Percentiles rank a stretch among this genome's conserved stretches.
Evolutionary conservation across 345 rosid genomes (phyloP).

Genomic region (Citrus mangshanensis): DNA sequence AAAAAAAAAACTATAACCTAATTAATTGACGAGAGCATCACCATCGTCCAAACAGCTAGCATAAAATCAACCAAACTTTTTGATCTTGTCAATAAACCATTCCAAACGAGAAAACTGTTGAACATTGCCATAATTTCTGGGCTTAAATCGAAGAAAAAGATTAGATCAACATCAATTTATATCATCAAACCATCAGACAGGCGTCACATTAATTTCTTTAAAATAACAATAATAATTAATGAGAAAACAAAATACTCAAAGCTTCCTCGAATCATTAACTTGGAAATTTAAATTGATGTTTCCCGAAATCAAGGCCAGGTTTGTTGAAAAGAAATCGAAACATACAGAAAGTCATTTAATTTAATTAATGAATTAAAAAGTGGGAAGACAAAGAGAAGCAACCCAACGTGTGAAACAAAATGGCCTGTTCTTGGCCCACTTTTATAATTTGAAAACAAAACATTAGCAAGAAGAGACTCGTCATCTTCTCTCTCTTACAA

Average conservation of each 20-base stretch:
- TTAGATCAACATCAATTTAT: not conserved
- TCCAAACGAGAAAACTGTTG: conserved; percentile 4
- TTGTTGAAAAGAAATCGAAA: conserved; percentile 1
- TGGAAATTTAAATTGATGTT: not conserved
- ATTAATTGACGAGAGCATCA: not conserved
- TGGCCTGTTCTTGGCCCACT: conserved; percentile 18
- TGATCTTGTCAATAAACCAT: not conserved
- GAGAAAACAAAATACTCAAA: not conserved
- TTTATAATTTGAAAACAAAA: not conserved
- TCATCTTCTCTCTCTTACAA: conserved; percentile 2
- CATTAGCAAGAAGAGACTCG: conserved; percentile 8
- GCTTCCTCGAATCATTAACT: not conserved
- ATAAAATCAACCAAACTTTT: not conserved
- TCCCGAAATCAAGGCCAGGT: conserved; percentile 15
- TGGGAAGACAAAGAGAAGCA: conserved; percentile 22
- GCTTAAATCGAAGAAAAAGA: not conserved
- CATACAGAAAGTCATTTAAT: not conserved
- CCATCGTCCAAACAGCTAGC: not conserved
- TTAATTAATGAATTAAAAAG: not conserved
- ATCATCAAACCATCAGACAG: not conserved
- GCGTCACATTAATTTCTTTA: not conserved
- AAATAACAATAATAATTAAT: not conserved
- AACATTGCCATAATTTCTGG: not conserved
- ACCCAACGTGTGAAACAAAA: conserved; percentile 33
- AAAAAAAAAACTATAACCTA: too few species aligned